phyloP scores from a whole-genome alignment of 2,329 filamentous ascomycete genomes.

The Fusarium tuaranense region DNA sequence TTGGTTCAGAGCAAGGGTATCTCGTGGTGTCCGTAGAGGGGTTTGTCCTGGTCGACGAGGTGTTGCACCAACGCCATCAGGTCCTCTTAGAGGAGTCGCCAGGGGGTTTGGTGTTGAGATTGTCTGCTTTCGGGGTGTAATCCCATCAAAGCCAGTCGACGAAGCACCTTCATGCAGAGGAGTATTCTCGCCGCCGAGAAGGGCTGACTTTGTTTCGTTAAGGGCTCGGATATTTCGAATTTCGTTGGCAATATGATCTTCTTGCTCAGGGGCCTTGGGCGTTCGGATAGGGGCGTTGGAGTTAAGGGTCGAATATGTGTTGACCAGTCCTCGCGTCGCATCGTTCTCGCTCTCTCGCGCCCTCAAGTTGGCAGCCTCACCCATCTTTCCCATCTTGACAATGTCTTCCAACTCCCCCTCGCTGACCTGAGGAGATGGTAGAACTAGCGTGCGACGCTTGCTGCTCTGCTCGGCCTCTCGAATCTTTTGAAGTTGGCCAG shows the following conservation, averaged over 20 bases:
- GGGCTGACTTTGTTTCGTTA: constrained; percentile 92
- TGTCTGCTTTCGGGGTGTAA: constrained; percentile 81
- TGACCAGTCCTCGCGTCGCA: constrained; percentile 85
- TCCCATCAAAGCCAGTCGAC: constrained; percentile 90
- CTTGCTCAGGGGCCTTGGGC: constrained; percentile 88
- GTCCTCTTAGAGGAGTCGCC: constrained; percentile 83
- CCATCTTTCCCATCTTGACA: constrained; percentile 97
- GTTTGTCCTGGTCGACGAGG: constrained; percentile 80
- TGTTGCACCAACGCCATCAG: constrained; percentile 75
- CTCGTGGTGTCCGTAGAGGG: constrained; percentile 87
- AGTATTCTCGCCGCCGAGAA: constrained; percentile 94
- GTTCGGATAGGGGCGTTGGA: constrained; percentile 90
- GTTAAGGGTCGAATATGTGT: constrained; percentile 86
- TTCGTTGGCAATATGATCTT: constrained; percentile 96
- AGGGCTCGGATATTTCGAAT: constrained; percentile 92
- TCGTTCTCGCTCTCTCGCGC: constrained; percentile 85
- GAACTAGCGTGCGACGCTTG: constrained; percentile 84
- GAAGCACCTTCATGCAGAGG: constrained; percentile 83
- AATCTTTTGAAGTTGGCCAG: constrained; percentile 93
- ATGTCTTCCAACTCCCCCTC: constrained; percentile 96
- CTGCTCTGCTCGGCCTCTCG: constrained; percentile 97
- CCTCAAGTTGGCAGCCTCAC: constrained; percentile 83
- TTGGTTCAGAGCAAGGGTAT: constrained; percentile 86
- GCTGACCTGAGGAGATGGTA: constrained; percentile 91
- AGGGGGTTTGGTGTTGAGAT: constrained; percentile 95